Conservation (phyloP, 345 rosid species). For the Citrus sinensis region DNA sequence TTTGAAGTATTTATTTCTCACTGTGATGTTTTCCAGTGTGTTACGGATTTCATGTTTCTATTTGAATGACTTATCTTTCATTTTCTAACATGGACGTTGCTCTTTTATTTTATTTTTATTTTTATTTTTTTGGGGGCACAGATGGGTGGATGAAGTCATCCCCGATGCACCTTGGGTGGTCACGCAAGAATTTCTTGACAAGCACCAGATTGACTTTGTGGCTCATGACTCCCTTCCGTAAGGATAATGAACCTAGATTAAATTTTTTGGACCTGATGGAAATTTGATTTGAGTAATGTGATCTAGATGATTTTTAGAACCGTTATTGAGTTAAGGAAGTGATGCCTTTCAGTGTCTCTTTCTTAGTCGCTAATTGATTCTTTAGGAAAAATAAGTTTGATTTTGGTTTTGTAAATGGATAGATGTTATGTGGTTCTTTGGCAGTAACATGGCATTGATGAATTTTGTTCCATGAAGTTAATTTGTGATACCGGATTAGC, state of each 20-base stretch:
- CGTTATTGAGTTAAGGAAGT: background rate
- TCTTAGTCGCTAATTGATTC: background rate
- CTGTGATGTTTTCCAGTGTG: background rate
- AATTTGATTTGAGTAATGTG: background rate
- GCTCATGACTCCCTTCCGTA: conserved; percentile 98
- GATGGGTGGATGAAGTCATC: conserved; percentile 98
- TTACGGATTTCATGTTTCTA: background rate
- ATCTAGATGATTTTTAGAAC: background rate
- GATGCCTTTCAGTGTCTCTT: background rate
- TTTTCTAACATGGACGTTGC: background rate
- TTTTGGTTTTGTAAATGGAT: background rate
- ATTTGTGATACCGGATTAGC: background rate
- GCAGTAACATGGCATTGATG: too few relatives aligned
- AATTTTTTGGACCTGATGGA: background rate
- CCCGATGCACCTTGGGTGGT: conserved; percentile 95
- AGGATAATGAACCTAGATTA: conserved; percentile 14
- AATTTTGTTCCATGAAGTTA: background rate
- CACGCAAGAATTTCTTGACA: conserved; percentile 80
- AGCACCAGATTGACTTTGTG: conserved; percentile 66
- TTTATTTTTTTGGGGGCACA: conserved; percentile 8
- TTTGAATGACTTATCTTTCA: background rate
- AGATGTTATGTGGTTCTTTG: background rate
- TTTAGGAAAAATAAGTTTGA: background rate
- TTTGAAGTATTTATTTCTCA: background rate
- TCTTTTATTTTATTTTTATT: background rate